Percentiles rank a stretch among this genome's conserved stretches.
These are phyloP conservation scores for Adansonia madagascariensis DNA, from an alignment of 441 rosid species.

Conservation along the genomic window DNA sequence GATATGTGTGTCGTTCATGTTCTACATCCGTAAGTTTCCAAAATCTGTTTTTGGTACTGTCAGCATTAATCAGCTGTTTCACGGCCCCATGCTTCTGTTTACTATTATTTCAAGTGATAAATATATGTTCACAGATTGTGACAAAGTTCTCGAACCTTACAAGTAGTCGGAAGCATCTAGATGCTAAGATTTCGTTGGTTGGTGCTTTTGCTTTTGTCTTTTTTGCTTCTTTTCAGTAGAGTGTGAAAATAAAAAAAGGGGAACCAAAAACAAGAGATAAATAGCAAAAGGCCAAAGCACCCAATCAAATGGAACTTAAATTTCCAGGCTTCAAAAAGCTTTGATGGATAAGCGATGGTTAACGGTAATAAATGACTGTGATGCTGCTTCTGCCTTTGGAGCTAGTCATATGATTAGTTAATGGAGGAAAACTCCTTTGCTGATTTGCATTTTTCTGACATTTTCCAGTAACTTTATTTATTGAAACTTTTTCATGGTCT, in stretches of 20 bases:
- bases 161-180: slow-evolving; percentile 9
- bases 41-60: neutral
- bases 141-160: neutral
- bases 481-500: neutral
- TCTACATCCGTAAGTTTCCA: slow-evolving; percentile 67
- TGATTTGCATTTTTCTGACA: slow-evolving; percentile 13
- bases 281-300: no score
- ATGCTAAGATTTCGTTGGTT: neutral
- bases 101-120: neutral
- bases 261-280: no score
- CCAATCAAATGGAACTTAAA: neutral
- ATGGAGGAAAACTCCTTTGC: neutral
- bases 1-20: slow-evolving; percentile 84
- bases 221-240: no score
- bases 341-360: neutral
- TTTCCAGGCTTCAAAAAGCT: neutral
- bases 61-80: neutral
- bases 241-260: no score
- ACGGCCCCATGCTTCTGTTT: neutral
- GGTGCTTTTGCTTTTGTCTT: no score
- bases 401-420: neutral
- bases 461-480: neutral
- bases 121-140: neutral
- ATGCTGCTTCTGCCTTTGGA: slow-evolving; percentile 10
- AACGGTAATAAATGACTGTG: neutral